Evolutionary conservation across 1,284 basidiomycete species (phyloP), one percentile per base, ranked within the genome.

Genomic region (Tilletia indica): DNA sequence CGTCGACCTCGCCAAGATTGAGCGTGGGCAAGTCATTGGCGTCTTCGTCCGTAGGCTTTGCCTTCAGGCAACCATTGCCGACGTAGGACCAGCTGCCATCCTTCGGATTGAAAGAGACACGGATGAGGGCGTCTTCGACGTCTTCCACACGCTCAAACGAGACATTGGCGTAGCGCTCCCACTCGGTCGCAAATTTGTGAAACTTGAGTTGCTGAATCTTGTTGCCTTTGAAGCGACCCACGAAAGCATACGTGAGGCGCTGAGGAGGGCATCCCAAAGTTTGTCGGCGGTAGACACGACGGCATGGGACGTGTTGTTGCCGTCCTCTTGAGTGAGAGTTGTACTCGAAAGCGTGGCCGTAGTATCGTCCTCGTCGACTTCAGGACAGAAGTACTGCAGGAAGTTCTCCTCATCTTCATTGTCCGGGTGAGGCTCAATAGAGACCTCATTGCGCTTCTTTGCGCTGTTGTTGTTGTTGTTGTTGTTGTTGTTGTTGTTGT

Each of bases 161-260:
- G 19, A 66, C 63, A 36, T 66, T 66, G 63, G 63, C 63, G 36
- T 66, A 66, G 19, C 21, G 34, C 21, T 21, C 63, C 63, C 63
- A 66, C 63, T 66, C 63, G 5, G 19, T 5, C 11, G 38, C 63
- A 39, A 31, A 66, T 38, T 66, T 38, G 19, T 9, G 5, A 38
- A 66, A 21, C 36, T 66, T 66, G 14, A 36, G 16, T 16, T 9
- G 14, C 63, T 66, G 63, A 21, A 48, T 48, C 47, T 48, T 48
- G 47, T 48, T 48, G 19, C 47, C 47, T 48, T 9, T 11, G 47
- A 48, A 48, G 56, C 34, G 19, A 5, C 21, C 38, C 21, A 66
- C 19, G 63, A 66, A 66, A 14, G 19, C 63, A 36, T 66, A 66
- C 16, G 63, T 66, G 63, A 66, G 38, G 12, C 38, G 14, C 36